Evolutionary conservation across 192 early-diverging fungal species (phyloP).

Genomic region (Coemansia sp.): DNA sequence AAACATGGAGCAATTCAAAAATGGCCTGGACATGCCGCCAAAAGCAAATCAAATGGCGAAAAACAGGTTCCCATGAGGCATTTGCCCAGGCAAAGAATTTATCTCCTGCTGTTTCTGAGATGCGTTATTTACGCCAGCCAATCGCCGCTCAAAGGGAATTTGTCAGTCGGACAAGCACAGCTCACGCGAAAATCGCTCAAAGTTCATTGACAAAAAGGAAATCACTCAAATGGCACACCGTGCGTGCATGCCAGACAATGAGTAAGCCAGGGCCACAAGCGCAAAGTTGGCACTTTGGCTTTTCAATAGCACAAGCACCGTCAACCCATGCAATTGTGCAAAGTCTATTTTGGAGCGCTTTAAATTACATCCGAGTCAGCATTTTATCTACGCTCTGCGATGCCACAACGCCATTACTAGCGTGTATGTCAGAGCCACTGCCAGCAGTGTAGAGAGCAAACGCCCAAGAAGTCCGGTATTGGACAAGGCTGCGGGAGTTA

Average conservation of each 20-base stretch:
- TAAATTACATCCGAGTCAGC: background rate
- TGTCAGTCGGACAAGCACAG: background rate
- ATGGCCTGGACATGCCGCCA: background rate
- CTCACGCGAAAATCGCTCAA: too few species aligned
- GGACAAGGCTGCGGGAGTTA: constrained; percentile 36
- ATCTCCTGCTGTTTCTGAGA: background rate
- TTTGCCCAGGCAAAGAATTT: background rate
- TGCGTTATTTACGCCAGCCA: constrained; percentile 6
- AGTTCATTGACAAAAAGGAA: too few species aligned
- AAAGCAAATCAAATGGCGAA: background rate
- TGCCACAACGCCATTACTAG: constrained; percentile 4
- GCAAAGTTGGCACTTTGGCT: too few species aligned
- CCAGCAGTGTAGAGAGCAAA: constrained; percentile 3
- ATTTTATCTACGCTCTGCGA: background rate
- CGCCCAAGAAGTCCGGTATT: constrained; percentile 18
- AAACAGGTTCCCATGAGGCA: background rate
- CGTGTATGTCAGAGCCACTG: constrained; percentile 5
- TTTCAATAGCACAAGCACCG: too few species aligned
- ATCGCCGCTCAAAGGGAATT: background rate
- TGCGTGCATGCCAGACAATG: too few species aligned
- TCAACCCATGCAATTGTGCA: background rate
- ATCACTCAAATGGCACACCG: too few species aligned
- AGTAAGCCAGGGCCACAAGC: too few species aligned
- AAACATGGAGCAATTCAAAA: background rate
- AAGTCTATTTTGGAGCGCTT: background rate